Base-by-base conservation (phyloP, 441 rosid species). In the Cnidoscolus chayamansa region DNA sequence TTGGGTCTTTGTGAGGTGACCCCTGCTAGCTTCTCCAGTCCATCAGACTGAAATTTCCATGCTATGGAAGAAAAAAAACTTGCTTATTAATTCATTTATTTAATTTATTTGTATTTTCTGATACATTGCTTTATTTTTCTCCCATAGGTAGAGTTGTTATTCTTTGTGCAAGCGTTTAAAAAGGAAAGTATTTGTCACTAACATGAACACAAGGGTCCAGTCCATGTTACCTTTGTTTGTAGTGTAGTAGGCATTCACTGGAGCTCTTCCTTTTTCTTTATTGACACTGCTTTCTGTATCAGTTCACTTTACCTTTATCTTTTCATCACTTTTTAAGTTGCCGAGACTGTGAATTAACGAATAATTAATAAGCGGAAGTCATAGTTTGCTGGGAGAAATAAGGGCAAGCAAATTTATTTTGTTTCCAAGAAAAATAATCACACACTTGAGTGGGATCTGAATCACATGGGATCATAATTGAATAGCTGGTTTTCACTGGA, bases 1-100 rank as follows among this genome's bases (percentile, higher is more conserved):
- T 56, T 89, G 71, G 81, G 76, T 43, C 74, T 84, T 48, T 91
- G 89, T 72, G 87, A 87, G 11, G 90, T 79, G 25, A 84, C 82
- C 76, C 77, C 60, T 19, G 60, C 40, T 9, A 77, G 80, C 40
- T 60, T 70, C 45, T 83, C 84, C 49, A 51, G 73, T 31, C 35
- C 70, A 63, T 35, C 40, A 35, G 83, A 76, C 61, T 83, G 78
- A 78, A 65, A 8, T 66, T 31, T 64, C 73, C 72, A 63, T 50
- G 20, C 31, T 45, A 48, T 12, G 12, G 15, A 7, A 35, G 40
- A 35, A 35, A 35, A n/a, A 35, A 54, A 47, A 50, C 25, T 25
- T 25, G 25, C 25, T 25, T 25, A 25, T 25, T 25, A 48, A 17
- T 68, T 35, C 32, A 43, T 7, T 30, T 57, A 8, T 0, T 64